Evolutionary conservation across 2,329 filamentous ascomycete genomes (phyloP).

Genomic region (Colletotrichum trifolii): DNA sequence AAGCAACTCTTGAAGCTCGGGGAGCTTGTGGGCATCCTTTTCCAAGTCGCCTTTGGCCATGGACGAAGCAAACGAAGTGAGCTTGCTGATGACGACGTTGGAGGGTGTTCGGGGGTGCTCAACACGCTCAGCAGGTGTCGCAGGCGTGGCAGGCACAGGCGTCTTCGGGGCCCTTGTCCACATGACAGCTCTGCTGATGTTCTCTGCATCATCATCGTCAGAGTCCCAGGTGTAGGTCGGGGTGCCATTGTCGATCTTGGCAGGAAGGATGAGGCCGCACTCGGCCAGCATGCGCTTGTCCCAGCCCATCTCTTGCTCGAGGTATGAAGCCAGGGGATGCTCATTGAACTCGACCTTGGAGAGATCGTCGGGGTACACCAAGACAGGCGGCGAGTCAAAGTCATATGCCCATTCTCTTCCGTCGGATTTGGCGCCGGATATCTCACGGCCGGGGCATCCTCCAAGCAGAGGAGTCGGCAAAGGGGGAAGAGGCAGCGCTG

Average conservation of each 20-base stretch:
- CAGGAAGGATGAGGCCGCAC: slow-evolving; percentile 33
- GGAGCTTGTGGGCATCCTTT: slow-evolving; percentile 26
- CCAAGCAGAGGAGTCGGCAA: slow-evolving; percentile 54
- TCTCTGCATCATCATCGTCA: slow-evolving; percentile 29
- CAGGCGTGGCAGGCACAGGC: neutral
- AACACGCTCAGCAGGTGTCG: neutral
- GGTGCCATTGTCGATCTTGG: slow-evolving; percentile 25
- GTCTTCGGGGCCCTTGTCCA: neutral
- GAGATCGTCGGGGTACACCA: slow-evolving; percentile 48
- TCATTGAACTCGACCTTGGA: slow-evolving; percentile 49
- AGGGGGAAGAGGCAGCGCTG: slow-evolving; percentile 4
- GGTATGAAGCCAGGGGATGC: slow-evolving; percentile 48
- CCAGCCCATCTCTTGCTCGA: slow-evolving; percentile 24
- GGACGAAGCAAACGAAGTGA: slow-evolving; percentile 35
- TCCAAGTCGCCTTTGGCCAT: slow-evolving; percentile 14
- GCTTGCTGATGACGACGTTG: slow-evolving; percentile 26
- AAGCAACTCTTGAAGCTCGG: slow-evolving; percentile 20
- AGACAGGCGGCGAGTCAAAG: slow-evolving; percentile 42
- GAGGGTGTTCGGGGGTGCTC: slow-evolving; percentile 27
- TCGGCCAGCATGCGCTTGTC: slow-evolving; percentile 25
- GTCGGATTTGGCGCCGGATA: slow-evolving; percentile 51
- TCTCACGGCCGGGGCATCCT: slow-evolving; percentile 52
- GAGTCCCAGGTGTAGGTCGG: slow-evolving; percentile 31
- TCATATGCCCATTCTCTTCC: slow-evolving; percentile 49
- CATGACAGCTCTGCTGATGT: slow-evolving; percentile 1